phyloP scores from a whole-genome alignment of 2,329 filamentous ascomycete genomes.

The Curvularia verruculosa region DNA sequence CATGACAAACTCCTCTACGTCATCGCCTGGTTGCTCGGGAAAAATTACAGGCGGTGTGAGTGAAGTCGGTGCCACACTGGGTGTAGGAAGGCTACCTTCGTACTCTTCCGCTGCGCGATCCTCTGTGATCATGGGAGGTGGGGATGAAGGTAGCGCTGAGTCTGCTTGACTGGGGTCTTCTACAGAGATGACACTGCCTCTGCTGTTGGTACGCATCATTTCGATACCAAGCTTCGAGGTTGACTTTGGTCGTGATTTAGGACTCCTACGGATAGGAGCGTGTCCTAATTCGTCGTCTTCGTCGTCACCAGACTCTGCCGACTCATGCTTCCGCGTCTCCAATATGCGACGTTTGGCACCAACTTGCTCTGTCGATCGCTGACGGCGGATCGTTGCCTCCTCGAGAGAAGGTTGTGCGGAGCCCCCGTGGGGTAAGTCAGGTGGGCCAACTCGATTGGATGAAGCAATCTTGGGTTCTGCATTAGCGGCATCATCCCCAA shows the following conservation, averaged over 20 bases:
- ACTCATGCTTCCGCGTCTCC: constrained; percentile 74
- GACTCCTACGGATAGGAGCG: constrained; percentile 58
- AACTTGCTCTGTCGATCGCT: constrained; percentile 75
- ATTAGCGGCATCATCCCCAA: constrained; percentile 66
- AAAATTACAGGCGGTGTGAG: constrained; percentile 61
- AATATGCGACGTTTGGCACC: constrained; percentile 75
- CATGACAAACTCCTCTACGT: constrained; percentile 46
- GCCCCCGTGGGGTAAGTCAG: constrained; percentile 54
- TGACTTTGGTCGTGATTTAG: constrained; percentile 53
- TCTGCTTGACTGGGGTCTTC: constrained; percentile 52
- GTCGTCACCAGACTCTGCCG: constrained; percentile 88
- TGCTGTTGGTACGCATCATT: constrained; percentile 97
- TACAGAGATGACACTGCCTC: constrained; percentile 71
- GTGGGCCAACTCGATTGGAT: constrained; percentile 43
- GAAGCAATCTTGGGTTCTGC: constrained; percentile 42
- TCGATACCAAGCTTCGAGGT: constrained; percentile 88
- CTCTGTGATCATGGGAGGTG: constrained; percentile 52
- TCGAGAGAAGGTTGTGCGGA: constrained; percentile 66
- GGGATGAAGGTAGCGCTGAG: constrained; percentile 43
- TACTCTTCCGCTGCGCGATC: constrained; percentile 47
- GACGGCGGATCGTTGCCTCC: constrained; percentile 58
- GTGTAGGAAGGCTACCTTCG: constrained; percentile 29
- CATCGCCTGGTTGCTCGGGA: constrained; percentile 50
- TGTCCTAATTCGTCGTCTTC: constrained; percentile 89
- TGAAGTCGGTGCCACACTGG: constrained; percentile 40